Evolutionary conservation across 495 filamentous ascomycete species (phyloP).

Genomic region (Xylaria palmicola): DNA sequence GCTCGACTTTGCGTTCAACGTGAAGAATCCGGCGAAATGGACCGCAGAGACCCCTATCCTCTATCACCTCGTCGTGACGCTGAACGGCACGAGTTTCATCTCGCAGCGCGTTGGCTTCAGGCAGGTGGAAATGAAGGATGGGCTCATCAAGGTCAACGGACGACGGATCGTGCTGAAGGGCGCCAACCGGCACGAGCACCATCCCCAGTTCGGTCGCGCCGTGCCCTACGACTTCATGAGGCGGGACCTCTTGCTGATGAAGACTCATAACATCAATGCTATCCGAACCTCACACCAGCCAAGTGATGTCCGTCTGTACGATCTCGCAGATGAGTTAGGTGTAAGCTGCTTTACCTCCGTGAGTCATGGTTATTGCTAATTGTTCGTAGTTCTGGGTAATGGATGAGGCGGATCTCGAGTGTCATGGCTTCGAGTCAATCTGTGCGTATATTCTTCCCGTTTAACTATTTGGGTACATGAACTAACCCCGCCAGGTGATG

Average conservation of each 20-base stretch:
- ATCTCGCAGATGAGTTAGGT: slow-evolving; percentile 66
- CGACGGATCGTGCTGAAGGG: slow-evolving; percentile 55
- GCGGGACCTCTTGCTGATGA: slow-evolving; percentile 63
- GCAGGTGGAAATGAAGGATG: slow-evolving; percentile 56
- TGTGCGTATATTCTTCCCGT: slow-evolving; percentile 16
- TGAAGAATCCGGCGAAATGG: slow-evolving; percentile 58
- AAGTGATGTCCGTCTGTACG: slow-evolving; percentile 55
- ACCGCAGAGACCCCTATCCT: slow-evolving; percentile 64
- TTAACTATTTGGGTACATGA: slow-evolving; percentile 1
- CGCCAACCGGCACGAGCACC: slow-evolving; percentile 65
- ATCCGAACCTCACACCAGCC: slow-evolving; percentile 64
- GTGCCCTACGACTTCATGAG: slow-evolving; percentile 58
- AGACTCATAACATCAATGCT: slow-evolving; percentile 65
- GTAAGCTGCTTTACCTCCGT: slow-evolving; percentile 6
- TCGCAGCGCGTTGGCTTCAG: slow-evolving; percentile 58
- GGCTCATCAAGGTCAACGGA: slow-evolving; percentile 60
- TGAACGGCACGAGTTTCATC: slow-evolving; percentile 34
- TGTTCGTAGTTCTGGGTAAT: slow-evolving; percentile 58
- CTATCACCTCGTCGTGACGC: slow-evolving; percentile 48
- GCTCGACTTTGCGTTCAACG: slow-evolving; percentile 36
- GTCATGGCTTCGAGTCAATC: slow-evolving; percentile 61
- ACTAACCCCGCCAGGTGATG: slow-evolving; percentile 18
- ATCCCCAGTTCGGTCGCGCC: slow-evolving; percentile 56
- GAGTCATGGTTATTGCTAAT: not conserved
- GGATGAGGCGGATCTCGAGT: slow-evolving; percentile 71